Conservation (phyloP, 306 rosid genomes). For the Pachyrhizus erosus region DNA sequence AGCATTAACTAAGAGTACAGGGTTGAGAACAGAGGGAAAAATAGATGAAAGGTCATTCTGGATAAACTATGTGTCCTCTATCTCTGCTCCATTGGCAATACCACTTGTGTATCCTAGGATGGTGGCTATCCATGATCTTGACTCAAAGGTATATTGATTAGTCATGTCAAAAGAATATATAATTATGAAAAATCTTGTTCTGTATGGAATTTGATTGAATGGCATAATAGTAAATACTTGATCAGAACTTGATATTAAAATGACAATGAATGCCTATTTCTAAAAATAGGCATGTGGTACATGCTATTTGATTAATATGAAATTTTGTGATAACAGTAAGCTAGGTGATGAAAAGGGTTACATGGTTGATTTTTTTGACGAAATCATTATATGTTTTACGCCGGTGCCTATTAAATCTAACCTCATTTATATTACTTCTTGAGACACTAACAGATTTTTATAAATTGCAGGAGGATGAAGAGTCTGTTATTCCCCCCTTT, state of each 20-base stretch:
- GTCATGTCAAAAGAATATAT: conserved; percentile 2
- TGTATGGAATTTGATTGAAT: background rate
- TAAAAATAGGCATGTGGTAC: background rate
- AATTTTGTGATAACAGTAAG: conserved; percentile 2
- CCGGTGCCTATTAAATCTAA: background rate
- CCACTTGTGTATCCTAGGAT: conserved; percentile 97
- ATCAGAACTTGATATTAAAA: conserved; percentile 21
- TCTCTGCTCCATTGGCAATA: conserved; percentile 84
- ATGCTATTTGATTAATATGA: conserved; percentile 18
- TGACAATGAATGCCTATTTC: conserved; percentile 4
- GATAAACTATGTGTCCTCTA: conserved; percentile 81
- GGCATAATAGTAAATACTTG: conserved; percentile 15
- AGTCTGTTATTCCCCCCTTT: conserved; percentile 73
- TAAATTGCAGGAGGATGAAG: conserved; percentile 70
- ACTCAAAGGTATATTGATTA: conserved; percentile 65
- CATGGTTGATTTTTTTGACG: background rate
- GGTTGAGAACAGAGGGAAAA: conserved; percentile 83
- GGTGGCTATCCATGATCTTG: conserved; percentile 84
- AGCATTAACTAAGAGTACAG: conserved; percentile 90
- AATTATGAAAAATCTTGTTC: conserved; percentile 37
- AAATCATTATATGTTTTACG: conserved; percentile 1
- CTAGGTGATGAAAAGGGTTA: conserved; percentile 1
- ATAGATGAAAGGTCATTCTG: conserved; percentile 93
- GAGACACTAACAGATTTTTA: conserved; percentile 25
- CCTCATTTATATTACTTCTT: conserved; percentile 30